Conservation (phyloP, 352 stramenopile species). For the Elongisporangium anandrum region DNA sequence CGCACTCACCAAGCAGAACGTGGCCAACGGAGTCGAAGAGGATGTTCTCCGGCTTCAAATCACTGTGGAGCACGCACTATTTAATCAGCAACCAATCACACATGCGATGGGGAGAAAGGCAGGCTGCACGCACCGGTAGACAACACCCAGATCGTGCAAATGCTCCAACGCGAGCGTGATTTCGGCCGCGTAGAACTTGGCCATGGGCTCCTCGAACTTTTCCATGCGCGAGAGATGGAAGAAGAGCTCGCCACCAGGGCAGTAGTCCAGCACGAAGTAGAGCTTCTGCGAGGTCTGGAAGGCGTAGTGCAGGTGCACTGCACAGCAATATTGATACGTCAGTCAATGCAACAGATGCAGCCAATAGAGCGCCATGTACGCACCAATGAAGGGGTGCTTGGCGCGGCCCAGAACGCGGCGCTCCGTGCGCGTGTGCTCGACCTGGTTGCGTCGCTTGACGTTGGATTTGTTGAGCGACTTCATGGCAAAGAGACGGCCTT, state of each 20-base stretch:
- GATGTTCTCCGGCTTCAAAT: slow-evolving; percentile 87
- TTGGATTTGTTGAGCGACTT: slow-evolving; percentile 90
- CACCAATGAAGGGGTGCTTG: slow-evolving; percentile 89
- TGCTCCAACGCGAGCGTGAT: slow-evolving; percentile 87
- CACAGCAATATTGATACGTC: slow-evolving; percentile 4
- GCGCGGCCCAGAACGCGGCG: slow-evolving; percentile 79
- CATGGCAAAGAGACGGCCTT: slow-evolving; percentile 76
- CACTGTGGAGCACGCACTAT: slow-evolving; percentile 14
- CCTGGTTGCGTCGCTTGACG: slow-evolving; percentile 83
- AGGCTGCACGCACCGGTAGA: slow-evolving; percentile 61
- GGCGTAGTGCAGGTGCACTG: slow-evolving; percentile 86
- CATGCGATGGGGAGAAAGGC: neutral
- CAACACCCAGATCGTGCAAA: slow-evolving; percentile 84
- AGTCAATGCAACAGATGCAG: neutral
- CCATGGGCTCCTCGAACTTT: slow-evolving; percentile 85
- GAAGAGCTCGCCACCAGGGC: slow-evolving; percentile 87
- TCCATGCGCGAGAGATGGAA: slow-evolving; percentile 89
- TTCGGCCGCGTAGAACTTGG: slow-evolving; percentile 90
- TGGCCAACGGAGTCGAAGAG: slow-evolving; percentile 77
- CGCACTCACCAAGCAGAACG: slow-evolving; percentile 50
- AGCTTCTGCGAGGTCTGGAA: slow-evolving; percentile 91
- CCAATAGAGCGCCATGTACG: neutral
- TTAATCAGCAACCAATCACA: neutral
- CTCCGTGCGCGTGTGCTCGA: slow-evolving; percentile 82
- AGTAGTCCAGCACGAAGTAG: slow-evolving; percentile 92